These are phyloP conservation scores for Anethum foeniculum DNA, from an alignment of 140 eudicot genomes.

Conservation along the genomic window DNA sequence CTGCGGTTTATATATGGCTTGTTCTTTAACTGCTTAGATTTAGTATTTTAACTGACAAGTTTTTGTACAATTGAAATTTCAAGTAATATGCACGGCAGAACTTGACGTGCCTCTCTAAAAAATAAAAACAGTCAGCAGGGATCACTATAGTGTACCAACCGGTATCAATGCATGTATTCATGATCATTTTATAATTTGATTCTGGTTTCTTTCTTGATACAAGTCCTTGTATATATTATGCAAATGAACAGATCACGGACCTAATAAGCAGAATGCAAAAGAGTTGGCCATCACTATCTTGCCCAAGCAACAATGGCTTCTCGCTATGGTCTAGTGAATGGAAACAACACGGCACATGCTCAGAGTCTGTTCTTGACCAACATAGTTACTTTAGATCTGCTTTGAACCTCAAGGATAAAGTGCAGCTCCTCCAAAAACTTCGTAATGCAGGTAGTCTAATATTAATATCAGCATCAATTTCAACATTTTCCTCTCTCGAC, in stretches of 20 bases:
- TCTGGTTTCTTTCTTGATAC: background rate
- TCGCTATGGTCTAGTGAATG: constrained; percentile 36
- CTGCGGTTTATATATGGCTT: too few species aligned
- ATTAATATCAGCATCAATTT: background rate
- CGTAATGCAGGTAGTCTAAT: constrained; percentile 14
- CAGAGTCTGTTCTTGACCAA: constrained; percentile 17
- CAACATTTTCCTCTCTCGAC: background rate
- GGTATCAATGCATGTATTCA: background rate
- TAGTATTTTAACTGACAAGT: too few species aligned
- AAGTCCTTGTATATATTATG: background rate
- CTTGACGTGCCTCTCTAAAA: background rate
- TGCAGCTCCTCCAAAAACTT: constrained; percentile 26
- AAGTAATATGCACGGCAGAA: background rate
- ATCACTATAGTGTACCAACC: background rate
- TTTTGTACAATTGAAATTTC: background rate
- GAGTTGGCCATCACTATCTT: constrained; percentile 30
- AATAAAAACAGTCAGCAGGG: background rate
- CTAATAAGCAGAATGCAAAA: constrained; percentile 21
- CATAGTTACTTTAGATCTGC: constrained; percentile 18
- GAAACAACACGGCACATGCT: constrained; percentile 40
- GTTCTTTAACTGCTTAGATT: too few species aligned
- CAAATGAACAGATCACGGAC: constrained; percentile 14
- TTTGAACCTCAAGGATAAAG: constrained; percentile 18
- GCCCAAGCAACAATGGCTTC: constrained; percentile 22
- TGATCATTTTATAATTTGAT: background rate